A percentile compares a stretch with the other conserved stretches of the same genome.
Evolutionary conservation across 164 flowering plant genomes (phyloP).

Genomic region (Dillenia turbinata): DNA sequence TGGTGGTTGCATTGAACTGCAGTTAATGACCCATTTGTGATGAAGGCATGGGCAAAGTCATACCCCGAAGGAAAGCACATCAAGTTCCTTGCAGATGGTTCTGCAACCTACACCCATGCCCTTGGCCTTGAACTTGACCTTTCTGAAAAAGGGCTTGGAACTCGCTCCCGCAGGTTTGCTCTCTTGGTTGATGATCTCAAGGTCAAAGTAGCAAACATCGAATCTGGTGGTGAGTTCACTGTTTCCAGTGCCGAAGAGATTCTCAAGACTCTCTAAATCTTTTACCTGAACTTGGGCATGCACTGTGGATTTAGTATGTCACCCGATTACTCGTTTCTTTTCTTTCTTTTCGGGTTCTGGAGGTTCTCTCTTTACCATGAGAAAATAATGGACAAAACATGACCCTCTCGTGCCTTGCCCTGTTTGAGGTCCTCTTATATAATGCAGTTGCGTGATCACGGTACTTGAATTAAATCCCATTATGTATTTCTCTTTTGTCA

Average conservation of each 20-base stretch:
- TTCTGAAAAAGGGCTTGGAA: constrained; percentile 76
- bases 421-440: too few species aligned
- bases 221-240: constrained; percentile 77
- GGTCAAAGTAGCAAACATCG: constrained; percentile 76
- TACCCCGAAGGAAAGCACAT: constrained; percentile 81
- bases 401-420: too few species aligned
- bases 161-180: constrained; percentile 74
- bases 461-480: too few species aligned
- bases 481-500: too few species aligned
- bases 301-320: too few species aligned
- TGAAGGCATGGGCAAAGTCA: constrained; percentile 91
- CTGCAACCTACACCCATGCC: constrained; percentile 68
- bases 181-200: constrained; percentile 76
- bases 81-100: constrained; percentile 89
- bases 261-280: constrained; percentile 59
- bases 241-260: constrained; percentile 87
- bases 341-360: not conserved
- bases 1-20: constrained; percentile 13
- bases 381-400: not conserved
- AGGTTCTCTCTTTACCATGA: not conserved
- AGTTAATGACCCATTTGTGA: constrained; percentile 97
- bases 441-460: too few species aligned
- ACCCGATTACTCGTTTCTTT: not conserved
- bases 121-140: constrained; percentile 94
- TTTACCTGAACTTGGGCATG: too few species aligned